These are phyloP conservation scores for Pilasporangium apinafurcum DNA, from an alignment of 352 stramenopile genomes.

Conservation along the genomic window DNA sequence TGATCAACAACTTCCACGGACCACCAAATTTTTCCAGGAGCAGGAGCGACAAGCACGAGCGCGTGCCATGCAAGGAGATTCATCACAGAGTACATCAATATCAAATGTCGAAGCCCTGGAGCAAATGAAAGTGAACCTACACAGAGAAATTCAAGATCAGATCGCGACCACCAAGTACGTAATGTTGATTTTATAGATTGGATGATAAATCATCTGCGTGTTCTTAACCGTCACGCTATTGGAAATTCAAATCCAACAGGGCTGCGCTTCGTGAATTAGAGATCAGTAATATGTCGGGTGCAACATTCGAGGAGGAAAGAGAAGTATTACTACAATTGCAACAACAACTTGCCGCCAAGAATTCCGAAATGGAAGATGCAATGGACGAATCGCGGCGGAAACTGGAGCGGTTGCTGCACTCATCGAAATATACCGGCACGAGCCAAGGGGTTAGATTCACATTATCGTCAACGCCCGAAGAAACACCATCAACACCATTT, in stretches of 20 bases:
- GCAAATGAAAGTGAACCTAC: conserved; percentile 26
- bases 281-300: conserved; percentile 10
- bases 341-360: conserved; percentile 7
- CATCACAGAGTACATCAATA: not conserved
- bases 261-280: conserved; percentile 32
- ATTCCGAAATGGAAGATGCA: conserved; percentile 12
- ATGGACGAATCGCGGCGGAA: conserved; percentile 15
- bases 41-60: not conserved
- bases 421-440: too few species aligned
- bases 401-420: too few species aligned
- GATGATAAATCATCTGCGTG: not conserved
- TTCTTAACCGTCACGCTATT: not conserved
- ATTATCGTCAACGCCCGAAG: too few species aligned
- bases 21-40: conserved; percentile 1
- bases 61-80: not conserved
- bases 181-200: not conserved
- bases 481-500: too few species aligned
- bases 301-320: conserved; percentile 19
- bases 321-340: conserved; percentile 11
- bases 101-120: conserved; percentile 30
- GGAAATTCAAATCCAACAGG: conserved; percentile 4
- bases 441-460: too few species aligned
- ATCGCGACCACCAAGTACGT: conserved; percentile 41
- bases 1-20: not conserved
- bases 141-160: conserved; percentile 34